These are phyloP conservation scores for Cyberlindnera suaveolens DNA, from an alignment of 805 yeast species.

Conservation along the genomic window DNA sequence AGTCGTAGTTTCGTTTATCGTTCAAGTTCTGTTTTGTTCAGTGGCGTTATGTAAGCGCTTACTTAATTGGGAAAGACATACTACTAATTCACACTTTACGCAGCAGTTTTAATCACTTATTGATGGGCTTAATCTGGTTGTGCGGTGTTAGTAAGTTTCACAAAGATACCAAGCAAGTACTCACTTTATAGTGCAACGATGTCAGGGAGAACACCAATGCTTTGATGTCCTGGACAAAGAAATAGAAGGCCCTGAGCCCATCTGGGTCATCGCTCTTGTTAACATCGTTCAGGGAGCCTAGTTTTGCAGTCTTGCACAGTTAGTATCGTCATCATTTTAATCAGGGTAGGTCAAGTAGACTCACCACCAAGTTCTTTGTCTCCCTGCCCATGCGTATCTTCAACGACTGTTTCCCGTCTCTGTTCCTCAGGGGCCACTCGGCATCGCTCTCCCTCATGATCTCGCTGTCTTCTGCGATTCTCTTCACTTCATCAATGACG, in stretches of 20 bases:
- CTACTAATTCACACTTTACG: too few species aligned
- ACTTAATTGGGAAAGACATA: too few species aligned
- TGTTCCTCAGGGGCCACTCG: conserved; percentile 34
- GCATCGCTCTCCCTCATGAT: conserved; percentile 33
- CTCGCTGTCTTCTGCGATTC: conserved; percentile 33
- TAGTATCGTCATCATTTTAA: not conserved
- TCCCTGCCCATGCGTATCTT: conserved; percentile 32
- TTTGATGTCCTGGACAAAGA: conserved; percentile 36
- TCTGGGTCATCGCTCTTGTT: conserved; percentile 36
- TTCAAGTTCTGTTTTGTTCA: not conserved
- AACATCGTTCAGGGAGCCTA: conserved; percentile 35
- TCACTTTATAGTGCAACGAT: conserved; percentile 35
- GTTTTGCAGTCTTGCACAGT: conserved; percentile 24
- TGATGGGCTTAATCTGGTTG: not conserved
- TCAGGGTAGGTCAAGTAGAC: not conserved
- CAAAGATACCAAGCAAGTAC: not conserved
- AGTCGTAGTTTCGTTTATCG: not conserved
- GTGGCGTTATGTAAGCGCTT: too few species aligned
- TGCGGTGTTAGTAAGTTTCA: not conserved
- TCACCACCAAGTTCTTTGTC: conserved; percentile 23
- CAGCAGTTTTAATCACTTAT: too few species aligned
- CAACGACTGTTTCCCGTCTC: conserved; percentile 37
- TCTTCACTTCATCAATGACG: conserved; percentile 30
- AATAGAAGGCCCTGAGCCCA: conserved; percentile 38
- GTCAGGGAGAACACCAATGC: conserved; percentile 37